Conservation (phyloP, 129 eudicot genomes). For the Gnaphalium uliginosum region DNA sequence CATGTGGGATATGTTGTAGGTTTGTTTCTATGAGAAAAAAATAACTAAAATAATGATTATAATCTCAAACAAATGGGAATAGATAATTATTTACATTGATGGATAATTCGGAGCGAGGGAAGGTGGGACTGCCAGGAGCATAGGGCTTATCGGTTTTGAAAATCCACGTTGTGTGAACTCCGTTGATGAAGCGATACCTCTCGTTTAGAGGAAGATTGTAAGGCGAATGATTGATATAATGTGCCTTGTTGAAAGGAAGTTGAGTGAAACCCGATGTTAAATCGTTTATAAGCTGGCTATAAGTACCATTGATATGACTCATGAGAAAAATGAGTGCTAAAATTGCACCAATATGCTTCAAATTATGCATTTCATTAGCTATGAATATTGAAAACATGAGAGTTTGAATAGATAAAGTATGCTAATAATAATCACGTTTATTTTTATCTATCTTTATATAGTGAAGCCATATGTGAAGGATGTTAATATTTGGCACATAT, state of each 20-base stretch:
- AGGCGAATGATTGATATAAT: constrained; percentile 24
- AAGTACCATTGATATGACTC: constrained; percentile 2
- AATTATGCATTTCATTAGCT: constrained; percentile 13
- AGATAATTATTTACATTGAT: constrained; percentile 22
- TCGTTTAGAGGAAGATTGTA: constrained; percentile 28
- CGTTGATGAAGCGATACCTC: constrained; percentile 36
- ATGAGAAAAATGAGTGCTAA: constrained; percentile 19
- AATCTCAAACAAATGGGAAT: background rate
- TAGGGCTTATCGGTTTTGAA: constrained; percentile 32
- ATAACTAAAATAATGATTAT: background rate
- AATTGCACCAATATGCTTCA: constrained; percentile 10
- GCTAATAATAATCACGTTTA: no score
- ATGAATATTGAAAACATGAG: background rate
- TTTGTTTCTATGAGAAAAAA: no score
- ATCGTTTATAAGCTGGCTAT: background rate
- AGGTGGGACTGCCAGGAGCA: constrained; percentile 32
- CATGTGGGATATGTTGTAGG: no score
- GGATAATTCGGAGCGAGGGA: constrained; percentile 35
- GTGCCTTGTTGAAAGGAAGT: constrained; percentile 30
- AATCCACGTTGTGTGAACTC: constrained; percentile 42
- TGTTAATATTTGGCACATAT: no score
- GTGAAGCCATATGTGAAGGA: no score
- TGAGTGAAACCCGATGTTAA: constrained; percentile 31
- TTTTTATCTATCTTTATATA: no score
- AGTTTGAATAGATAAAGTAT: no score